Conservation (phyloP, 352 stramenopile species). For the Phytopythium sindhum region DNA sequence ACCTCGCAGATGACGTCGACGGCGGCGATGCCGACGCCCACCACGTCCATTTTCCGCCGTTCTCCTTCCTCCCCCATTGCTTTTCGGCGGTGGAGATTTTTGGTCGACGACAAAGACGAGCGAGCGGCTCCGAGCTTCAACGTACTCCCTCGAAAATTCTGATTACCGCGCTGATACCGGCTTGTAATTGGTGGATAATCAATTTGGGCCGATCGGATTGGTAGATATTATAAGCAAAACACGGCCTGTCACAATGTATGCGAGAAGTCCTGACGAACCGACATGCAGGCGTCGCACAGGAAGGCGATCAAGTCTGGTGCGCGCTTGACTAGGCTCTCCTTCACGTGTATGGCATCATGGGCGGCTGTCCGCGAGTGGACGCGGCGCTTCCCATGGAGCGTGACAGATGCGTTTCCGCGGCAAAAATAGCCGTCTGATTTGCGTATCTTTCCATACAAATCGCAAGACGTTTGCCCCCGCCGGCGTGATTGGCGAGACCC, state of each 20-base stretch:
- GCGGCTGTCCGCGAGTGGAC: not conserved
- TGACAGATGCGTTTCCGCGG: not conserved
- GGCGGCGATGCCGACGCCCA: constrained; percentile 67
- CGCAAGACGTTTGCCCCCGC: not conserved
- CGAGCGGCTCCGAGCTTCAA: constrained; percentile 15
- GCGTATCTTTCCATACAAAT: constrained; percentile 1
- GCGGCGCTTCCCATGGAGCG: not conserved
- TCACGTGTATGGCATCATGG: not conserved
- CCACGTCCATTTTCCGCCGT: constrained; percentile 35
- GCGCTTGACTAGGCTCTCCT: too few species aligned
- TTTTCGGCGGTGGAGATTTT: not conserved
- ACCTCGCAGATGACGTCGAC: constrained; percentile 73
- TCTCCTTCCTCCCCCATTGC: not conserved
- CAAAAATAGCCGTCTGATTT: constrained; percentile 1
- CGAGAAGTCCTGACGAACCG: too few species aligned
- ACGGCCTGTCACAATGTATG: too few species aligned
- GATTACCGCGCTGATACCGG: too few species aligned
- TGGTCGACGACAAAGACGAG: not conserved
- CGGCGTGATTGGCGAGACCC: constrained; percentile 4
- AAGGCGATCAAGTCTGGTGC: not conserved
- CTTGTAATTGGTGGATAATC: too few species aligned
- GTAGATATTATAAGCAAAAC: not conserved
- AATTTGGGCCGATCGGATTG: not conserved
- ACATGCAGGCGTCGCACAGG: not conserved
- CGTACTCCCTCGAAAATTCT: too few species aligned